Evolutionary conservation across 352 stramenopile genomes (phyloP).

Genomic region (Phytophthora ohioensis): DNA sequence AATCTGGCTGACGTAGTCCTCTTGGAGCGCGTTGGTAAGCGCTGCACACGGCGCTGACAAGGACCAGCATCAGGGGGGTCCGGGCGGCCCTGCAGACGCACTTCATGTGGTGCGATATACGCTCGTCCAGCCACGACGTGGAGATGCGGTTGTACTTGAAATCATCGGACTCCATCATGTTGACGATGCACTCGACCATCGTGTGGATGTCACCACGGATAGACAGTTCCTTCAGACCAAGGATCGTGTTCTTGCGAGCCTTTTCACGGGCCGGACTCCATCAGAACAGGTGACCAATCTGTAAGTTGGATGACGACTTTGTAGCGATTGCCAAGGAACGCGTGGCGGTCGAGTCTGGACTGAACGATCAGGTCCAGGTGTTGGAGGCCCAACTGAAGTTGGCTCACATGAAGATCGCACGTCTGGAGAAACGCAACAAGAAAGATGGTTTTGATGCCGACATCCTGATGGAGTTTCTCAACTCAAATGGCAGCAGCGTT

Average conservation of each 20-base stretch:
- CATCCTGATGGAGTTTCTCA: no score
- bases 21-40: constrained; percentile 76
- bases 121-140: constrained; percentile 98
- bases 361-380: no score
- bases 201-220: constrained; percentile 99
- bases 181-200: constrained; percentile 99
- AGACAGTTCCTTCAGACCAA: constrained; percentile 98
- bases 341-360: no score
- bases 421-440: no score
- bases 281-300: constrained; percentile 99
- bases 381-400: no score
- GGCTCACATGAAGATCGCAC: no score
- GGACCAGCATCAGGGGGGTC: constrained; percentile 88
- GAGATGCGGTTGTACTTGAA: constrained; percentile 99
- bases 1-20: constrained; percentile 87
- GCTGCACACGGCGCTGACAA: constrained; percentile 89
- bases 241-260: constrained; percentile 98
- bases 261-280: constrained; percentile 96
- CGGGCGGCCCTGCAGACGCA: constrained; percentile 82
- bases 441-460: no score
- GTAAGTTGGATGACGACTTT: constrained; percentile 78
- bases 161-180: constrained; percentile 99
- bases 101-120: constrained; percentile 95
- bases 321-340: no score
- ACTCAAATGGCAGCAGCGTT: no score